These are phyloP conservation scores for Phytopythium kandeliae DNA, from an alignment of 352 stramenopile species.

Conservation along the genomic window DNA sequence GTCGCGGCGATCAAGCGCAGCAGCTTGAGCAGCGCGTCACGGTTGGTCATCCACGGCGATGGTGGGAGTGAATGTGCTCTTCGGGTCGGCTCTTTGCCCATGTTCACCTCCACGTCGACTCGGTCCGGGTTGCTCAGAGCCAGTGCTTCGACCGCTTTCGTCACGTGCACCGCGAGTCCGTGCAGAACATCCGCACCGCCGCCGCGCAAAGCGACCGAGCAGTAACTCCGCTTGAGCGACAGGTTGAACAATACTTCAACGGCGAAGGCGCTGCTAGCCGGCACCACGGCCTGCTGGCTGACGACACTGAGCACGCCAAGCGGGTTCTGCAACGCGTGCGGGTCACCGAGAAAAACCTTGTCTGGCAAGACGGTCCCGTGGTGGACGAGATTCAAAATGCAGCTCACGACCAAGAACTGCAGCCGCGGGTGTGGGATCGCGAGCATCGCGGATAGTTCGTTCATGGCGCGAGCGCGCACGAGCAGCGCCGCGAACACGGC, in stretches of 20 bases:
- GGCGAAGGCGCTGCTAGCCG: slow-evolving; percentile 43
- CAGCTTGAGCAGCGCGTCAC: slow-evolving; percentile 19
- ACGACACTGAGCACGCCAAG: slow-evolving; percentile 63
- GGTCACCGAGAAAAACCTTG: slow-evolving; percentile 69
- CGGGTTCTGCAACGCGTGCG: slow-evolving; percentile 60
- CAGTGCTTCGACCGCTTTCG: slow-evolving; percentile 31
- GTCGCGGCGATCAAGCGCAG: slow-evolving; percentile 51
- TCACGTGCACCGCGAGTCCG: slow-evolving; percentile 34
- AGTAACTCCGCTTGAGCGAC: slow-evolving; percentile 54
- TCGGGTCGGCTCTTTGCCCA: no score
- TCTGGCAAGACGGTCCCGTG: slow-evolving; percentile 59
- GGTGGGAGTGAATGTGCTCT: no score
- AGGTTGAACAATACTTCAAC: slow-evolving; percentile 70
- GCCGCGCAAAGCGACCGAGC: slow-evolving; percentile 39
- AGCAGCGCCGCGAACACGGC: slow-evolving; percentile 27
- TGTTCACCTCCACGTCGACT: no score
- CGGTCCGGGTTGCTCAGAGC: no score
- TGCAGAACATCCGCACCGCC: slow-evolving; percentile 57
- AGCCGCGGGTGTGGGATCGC: slow-evolving; percentile 45
- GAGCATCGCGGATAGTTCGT: slow-evolving; percentile 70
- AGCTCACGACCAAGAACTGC: slow-evolving; percentile 55
- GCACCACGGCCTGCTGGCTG: slow-evolving; percentile 31
- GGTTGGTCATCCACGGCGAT: slow-evolving; percentile 16
- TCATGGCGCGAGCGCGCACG: slow-evolving; percentile 33
- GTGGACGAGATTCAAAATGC: slow-evolving; percentile 65